Base-by-base conservation (phyloP, 768 basidiomycete species). In the Calvatia gigantea region DNA sequence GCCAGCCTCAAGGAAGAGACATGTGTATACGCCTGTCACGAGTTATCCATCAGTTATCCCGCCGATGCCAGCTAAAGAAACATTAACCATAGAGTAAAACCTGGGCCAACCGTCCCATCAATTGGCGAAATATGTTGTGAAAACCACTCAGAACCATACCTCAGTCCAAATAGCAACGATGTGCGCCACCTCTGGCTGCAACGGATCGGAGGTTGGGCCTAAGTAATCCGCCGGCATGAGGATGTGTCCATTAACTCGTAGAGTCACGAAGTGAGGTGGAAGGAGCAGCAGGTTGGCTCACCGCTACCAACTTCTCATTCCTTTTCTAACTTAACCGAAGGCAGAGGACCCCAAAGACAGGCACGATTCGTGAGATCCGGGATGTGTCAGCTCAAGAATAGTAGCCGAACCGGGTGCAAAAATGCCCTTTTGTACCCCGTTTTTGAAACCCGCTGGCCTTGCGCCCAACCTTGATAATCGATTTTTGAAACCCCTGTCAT, bases 1-100 rank as follows among this genome's bases (percentile, higher is more conserved):
- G n/a, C 55, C 23, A 6, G 62, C 58, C 42, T 59, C 59, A 32
- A 62, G 27, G 37, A 62, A 64, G 15, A 64, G 60, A 15, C 60
- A 58, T 15, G 57, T 51, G 43, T 64, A 64, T 9, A 61, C 42
- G 31, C 64, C 64, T 63, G 37, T 6, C 14, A 43, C 27, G 7
- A 21, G 7, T 15, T 19, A 4, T 35, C 41, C 6, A 19, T 46
- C 27, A 39, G 6, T n/a, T n/a, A 17, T 11, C 12, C 29, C 21
- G 12, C 7, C 15, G 4, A 4, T n/a, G 2, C 21, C 27, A 31
- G 12, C 17, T 5, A 19, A 12, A 21, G 12, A 27, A 44, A 32
- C 15, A 19, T 6, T 15, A 19, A 55, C 54, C 54, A 55, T 55
- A 55, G 44, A 55, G 35, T 28, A 55, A 47, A 27, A 55, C 54